A percentile compares a stretch with the other conserved stretches of the same genome.
These are phyloP conservation scores for Plenodomus tracheiphilus DNA, from an alignment of 2,329 filamentous ascomycete genomes.

Conservation along the genomic window DNA sequence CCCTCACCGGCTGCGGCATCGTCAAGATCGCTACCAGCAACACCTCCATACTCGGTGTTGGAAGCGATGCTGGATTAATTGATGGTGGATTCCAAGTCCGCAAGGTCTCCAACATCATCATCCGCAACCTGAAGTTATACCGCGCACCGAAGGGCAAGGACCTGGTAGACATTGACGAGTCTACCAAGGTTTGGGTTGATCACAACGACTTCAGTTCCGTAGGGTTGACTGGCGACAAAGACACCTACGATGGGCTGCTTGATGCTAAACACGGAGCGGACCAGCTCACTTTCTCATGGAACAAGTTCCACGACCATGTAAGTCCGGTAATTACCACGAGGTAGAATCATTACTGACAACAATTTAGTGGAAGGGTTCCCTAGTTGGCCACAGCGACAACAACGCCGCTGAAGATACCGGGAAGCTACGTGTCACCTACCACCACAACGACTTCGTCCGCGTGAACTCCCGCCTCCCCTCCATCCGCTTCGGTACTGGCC, in stretches of 20 bases:
- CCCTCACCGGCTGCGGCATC: constrained; percentile 37
- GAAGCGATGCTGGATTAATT: constrained; percentile 44
- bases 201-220: constrained; percentile 67
- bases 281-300: constrained; percentile 60
- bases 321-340: constrained; percentile 4
- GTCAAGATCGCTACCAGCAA: constrained; percentile 25
- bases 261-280: constrained; percentile 67
- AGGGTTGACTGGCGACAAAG: constrained; percentile 35
- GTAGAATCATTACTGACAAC: constrained; percentile 6
- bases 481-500: constrained; percentile 67
- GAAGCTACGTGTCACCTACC: constrained; percentile 65
- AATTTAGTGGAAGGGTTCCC: constrained; percentile 58
- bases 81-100: constrained; percentile 59
- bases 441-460: constrained; percentile 68
- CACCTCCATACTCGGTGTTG: constrained; percentile 46
- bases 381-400: constrained; percentile 52
- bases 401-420: constrained; percentile 56
- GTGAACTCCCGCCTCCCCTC: constrained; percentile 66
- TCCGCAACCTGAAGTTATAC: constrained; percentile 65
- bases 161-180: constrained; percentile 61
- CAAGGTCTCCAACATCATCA: constrained; percentile 60
- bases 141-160: constrained; percentile 62
- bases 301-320: constrained; percentile 59
- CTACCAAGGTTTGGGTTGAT: constrained; percentile 64
- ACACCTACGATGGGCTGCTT: constrained; percentile 48